A percentile compares a stretch with the other conserved stretches of the same genome.
These are phyloP conservation scores for Lipomyces kockii DNA, from an alignment of 805 yeast genomes.

Conservation along the genomic window DNA sequence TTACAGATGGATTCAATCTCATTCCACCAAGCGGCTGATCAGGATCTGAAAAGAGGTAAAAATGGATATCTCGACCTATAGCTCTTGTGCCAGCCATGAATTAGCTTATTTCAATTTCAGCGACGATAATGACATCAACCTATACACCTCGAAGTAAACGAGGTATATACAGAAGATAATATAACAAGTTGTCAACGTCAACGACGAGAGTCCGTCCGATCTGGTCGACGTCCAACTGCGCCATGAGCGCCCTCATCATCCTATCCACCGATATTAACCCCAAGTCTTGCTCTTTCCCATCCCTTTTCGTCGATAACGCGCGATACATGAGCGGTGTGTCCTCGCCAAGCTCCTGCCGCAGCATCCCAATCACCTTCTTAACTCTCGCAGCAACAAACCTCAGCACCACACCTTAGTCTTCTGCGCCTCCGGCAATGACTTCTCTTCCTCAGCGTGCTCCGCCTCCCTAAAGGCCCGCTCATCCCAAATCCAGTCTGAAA, in stretches of 20 bases:
- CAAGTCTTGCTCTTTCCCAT: slow-evolving; percentile 16
- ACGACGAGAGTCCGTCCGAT: no score
- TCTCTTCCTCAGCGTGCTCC: slow-evolving; percentile 1
- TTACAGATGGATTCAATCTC: no score
- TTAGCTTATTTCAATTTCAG: no score
- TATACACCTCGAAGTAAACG: no score
- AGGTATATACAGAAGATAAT: no score
- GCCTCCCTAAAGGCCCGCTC: slow-evolving; percentile 28
- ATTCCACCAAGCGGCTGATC: no score
- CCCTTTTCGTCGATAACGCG: slow-evolving; percentile 18
- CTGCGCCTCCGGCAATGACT: neutral
- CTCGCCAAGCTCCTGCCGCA: slow-evolving; percentile 23
- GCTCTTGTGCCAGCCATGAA: no score
- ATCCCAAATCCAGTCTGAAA: slow-evolving; percentile 35
- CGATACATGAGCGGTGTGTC: slow-evolving; percentile 30
- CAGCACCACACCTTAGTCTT: slow-evolving; percentile 11
- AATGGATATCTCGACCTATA: no score
- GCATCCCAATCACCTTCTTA: slow-evolving; percentile 13
- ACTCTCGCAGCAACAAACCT: slow-evolving; percentile 21
- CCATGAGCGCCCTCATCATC: slow-evolving; percentile 14
- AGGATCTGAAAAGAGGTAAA: no score
- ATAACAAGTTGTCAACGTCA: no score
- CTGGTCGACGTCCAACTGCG: slow-evolving; percentile 13
- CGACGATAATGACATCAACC: no score
- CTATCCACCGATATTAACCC: slow-evolving; percentile 29